Conservation (phyloP, 2,329 filamentous ascomycete genomes). For the Huntiella moniliformis region DNA sequence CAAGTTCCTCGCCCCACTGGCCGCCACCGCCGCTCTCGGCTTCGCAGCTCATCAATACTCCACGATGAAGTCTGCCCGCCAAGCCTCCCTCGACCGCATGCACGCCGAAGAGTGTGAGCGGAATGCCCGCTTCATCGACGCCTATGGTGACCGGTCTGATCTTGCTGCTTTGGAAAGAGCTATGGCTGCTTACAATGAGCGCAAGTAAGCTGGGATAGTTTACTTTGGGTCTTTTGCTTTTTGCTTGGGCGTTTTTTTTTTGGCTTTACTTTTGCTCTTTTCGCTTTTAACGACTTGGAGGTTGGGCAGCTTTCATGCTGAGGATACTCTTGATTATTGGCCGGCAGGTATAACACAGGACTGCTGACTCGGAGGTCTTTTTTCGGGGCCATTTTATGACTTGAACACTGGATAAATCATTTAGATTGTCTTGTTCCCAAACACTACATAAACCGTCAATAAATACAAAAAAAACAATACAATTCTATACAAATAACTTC, state of each 20-base stretch:
- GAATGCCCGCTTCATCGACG: slow-evolving; percentile 27
- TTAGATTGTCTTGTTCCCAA: too few species aligned
- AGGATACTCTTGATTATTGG: too few species aligned
- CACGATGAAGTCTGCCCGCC: slow-evolving; percentile 9
- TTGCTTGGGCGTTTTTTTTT: background rate
- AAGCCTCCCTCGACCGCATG: slow-evolving; percentile 19
- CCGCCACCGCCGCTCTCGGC: slow-evolving; percentile 18
- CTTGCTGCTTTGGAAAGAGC: slow-evolving; percentile 30
- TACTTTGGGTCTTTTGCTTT: background rate
- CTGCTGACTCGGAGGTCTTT: background rate
- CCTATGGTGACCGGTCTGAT: slow-evolving; percentile 31
- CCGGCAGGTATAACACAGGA: too few species aligned
- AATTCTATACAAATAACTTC: too few species aligned
- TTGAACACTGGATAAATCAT: too few species aligned
- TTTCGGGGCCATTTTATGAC: too few species aligned
- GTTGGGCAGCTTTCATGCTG: too few species aligned
- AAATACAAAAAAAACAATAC: too few species aligned
- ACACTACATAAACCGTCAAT: too few species aligned
- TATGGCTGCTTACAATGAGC: slow-evolving; percentile 25
- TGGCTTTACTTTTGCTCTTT: background rate
- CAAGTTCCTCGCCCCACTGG: slow-evolving; percentile 16
- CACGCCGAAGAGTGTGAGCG: slow-evolving; percentile 20
- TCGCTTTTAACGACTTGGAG: background rate
- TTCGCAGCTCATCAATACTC: slow-evolving; percentile 8
- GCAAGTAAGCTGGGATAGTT: slow-evolving; percentile 5